A percentile compares a stretch with the other conserved stretches of the same genome.
Evolutionary conservation across 2,329 filamentous ascomycete species (phyloP).

Genomic region (Aspergillus sp.): DNA sequence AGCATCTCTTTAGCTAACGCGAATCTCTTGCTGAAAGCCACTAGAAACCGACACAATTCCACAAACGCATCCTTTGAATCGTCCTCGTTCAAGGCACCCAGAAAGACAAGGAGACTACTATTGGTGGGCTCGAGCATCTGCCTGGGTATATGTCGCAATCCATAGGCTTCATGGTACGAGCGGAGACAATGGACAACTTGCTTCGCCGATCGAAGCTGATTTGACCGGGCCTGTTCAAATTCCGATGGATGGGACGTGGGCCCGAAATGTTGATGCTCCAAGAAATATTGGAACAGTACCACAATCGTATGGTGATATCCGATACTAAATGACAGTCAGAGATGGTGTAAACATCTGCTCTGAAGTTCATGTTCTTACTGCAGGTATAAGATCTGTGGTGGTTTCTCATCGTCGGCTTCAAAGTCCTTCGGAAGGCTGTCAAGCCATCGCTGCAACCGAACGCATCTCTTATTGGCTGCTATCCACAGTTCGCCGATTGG

Average conservation of each 20-base stretch:
- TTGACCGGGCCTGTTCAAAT: conserved; percentile 16
- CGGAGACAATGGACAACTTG: conserved; percentile 31
- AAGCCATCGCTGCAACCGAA: conserved; percentile 27
- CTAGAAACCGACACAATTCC: conserved; percentile 30
- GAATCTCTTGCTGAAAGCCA: conserved; percentile 28
- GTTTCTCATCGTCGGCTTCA: conserved; percentile 19
- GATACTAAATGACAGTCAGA: conserved; percentile 27
- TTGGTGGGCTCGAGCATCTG: conserved; percentile 29
- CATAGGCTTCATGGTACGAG: conserved; percentile 31
- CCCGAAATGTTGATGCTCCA: conserved; percentile 19
- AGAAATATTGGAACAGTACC: conserved; percentile 27
- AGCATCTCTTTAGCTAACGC: conserved; percentile 25
- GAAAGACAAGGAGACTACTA: conserved; percentile 24
- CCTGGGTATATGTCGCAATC: conserved; percentile 31
- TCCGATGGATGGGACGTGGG: conserved; percentile 11
- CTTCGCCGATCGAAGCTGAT: conserved; percentile 24
- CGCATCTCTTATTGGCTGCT: conserved; percentile 21
- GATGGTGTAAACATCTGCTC: neutral
- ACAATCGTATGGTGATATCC: conserved; percentile 31
- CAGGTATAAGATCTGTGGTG: conserved; percentile 32
- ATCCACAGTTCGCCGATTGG: conserved; percentile 20
- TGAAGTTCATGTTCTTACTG: conserved; percentile 26
- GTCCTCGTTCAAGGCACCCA: conserved; percentile 24
- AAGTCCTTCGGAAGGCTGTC: conserved; percentile 21
- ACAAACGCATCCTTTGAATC: conserved; percentile 27